Conservation (phyloP, 2,329 filamentous ascomycete species). For the Zymoseptoria pseudotritici region DNA sequence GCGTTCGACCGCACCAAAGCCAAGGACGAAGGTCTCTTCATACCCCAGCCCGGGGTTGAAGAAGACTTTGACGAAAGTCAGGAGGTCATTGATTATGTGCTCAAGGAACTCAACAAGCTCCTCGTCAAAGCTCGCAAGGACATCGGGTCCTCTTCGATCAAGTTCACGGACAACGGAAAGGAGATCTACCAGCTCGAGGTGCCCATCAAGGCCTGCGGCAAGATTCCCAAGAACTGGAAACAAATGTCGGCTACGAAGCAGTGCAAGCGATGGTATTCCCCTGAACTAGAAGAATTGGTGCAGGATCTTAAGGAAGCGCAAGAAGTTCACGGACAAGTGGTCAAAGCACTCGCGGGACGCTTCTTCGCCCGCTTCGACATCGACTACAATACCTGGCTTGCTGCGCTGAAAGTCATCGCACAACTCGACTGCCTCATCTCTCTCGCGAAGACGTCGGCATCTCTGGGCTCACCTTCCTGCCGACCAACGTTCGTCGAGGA, state of each 20-base stretch:
- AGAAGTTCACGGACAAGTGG: constrained; percentile 84
- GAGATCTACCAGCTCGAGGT: constrained; percentile 95
- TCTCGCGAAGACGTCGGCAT: constrained; percentile 77
- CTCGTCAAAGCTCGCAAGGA: constrained; percentile 65
- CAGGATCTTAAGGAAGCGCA: constrained; percentile 87
- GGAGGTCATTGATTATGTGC: constrained; percentile 66
- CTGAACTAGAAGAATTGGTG: constrained; percentile 72
- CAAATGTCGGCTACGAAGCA: constrained; percentile 92
- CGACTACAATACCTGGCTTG: constrained; percentile 77
- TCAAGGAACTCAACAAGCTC: constrained; percentile 62
- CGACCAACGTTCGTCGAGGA: constrained; percentile 80
- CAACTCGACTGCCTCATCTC: constrained; percentile 94
- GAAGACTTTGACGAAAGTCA: constrained; percentile 85
- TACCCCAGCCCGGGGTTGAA: constrained; percentile 81
- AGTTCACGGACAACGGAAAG: constrained; percentile 71
- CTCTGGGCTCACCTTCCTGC: constrained; percentile 79
- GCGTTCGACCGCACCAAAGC: constrained; percentile 82
- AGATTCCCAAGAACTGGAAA: constrained; percentile 75
- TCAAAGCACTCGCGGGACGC: constrained; percentile 73
- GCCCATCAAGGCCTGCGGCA: constrained; percentile 68
- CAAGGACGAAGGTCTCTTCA: constrained; percentile 69
- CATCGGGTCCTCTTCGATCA: constrained; percentile 60
- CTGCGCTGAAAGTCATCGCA: constrained; percentile 79
- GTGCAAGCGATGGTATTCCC: constrained; percentile 90
- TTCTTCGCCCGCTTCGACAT: constrained; percentile 86